phyloP scores from a whole-genome alignment of 192 early-diverging fungal genomes.

The Umbelopsis ramanniana region DNA sequence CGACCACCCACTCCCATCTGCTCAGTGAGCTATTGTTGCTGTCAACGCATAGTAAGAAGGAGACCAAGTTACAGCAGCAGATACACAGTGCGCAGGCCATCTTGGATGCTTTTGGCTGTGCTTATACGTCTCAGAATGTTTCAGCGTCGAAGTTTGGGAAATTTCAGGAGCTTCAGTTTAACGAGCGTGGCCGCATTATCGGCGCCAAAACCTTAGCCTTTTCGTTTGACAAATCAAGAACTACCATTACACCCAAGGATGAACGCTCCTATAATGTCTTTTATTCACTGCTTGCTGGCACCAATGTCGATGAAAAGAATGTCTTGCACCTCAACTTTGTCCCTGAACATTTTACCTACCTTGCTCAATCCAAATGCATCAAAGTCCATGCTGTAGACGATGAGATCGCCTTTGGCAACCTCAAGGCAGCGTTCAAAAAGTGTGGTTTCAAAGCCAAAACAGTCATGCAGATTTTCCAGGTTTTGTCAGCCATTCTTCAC shows the following conservation, averaged over 20 bases:
- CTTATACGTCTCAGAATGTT: constrained; percentile 64
- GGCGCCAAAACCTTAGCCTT: constrained; percentile 85
- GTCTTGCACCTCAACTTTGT: constrained; percentile 59
- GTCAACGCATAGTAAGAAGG: constrained; percentile 75
- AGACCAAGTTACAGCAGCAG: constrained; percentile 72
- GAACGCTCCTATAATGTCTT: constrained; percentile 80
- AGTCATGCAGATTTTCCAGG: constrained; percentile 80
- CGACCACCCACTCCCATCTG: constrained; percentile 69
- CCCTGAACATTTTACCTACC: constrained; percentile 49
- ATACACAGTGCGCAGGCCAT: constrained; percentile 72
- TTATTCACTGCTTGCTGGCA: constrained; percentile 81
- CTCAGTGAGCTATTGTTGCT: constrained; percentile 77
- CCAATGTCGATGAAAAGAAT: constrained; percentile 65
- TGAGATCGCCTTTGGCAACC: constrained; percentile 62
- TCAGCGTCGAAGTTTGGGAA: constrained; percentile 80
- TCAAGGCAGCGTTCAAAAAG: constrained; percentile 61
- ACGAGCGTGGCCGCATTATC: constrained; percentile 77
- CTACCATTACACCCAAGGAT: constrained; percentile 64
- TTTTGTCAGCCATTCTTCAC: constrained; percentile 88
- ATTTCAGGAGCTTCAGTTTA: constrained; percentile 92
- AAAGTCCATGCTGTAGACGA: constrained; percentile 49
- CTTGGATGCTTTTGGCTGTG: constrained; percentile 81
- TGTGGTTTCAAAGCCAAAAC: constrained; percentile 71
- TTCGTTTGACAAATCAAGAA: constrained; percentile 64
- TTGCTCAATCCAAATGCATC: constrained; percentile 46